phyloP scores from a whole-genome alignment of 768 basidiomycete species.

The Cystobasidium ongulense region DNA sequence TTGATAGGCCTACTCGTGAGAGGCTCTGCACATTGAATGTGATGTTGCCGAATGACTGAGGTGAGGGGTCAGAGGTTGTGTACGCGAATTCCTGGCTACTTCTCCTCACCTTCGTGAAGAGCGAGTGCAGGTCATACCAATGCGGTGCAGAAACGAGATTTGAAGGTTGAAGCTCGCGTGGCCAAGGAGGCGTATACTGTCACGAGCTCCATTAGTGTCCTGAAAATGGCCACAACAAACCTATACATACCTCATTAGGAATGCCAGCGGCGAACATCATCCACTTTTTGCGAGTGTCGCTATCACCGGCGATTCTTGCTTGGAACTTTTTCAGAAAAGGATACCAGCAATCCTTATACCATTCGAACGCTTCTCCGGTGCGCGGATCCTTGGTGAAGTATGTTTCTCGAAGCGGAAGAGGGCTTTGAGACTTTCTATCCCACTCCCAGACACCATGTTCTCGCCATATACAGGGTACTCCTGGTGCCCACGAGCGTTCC shows the following conservation, averaged over 20 bases:
- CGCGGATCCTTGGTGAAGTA: slow-evolving; percentile 70
- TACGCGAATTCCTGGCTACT: background rate
- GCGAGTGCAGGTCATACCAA: slow-evolving; percentile 82
- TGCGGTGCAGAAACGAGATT: slow-evolving; percentile 68
- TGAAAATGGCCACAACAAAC: background rate
- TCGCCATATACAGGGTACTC: slow-evolving; percentile 72
- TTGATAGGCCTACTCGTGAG: slow-evolving; percentile 57
- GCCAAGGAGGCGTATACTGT: slow-evolving; percentile 76
- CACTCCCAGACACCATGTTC: slow-evolving; percentile 91
- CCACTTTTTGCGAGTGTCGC: slow-evolving; percentile 53
- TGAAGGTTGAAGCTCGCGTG: slow-evolving; percentile 54
- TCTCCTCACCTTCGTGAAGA: slow-evolving; percentile 62
- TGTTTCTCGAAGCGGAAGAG: slow-evolving; percentile 68
- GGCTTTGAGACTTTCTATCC: slow-evolving; percentile 58
- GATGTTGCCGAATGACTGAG: slow-evolving; percentile 61
- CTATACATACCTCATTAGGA: slow-evolving; percentile 70
- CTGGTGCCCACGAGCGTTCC: slow-evolving; percentile 59
- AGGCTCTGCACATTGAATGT: slow-evolving; percentile 88
- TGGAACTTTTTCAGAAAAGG: slow-evolving; percentile 67
- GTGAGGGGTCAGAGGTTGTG: too few relatives aligned
- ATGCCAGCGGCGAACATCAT: slow-evolving; percentile 69
- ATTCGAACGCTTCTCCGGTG: slow-evolving; percentile 66
- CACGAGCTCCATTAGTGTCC: background rate
- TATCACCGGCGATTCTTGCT: slow-evolving; percentile 50
- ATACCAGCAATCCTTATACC: slow-evolving; percentile 77